These are phyloP conservation scores for Penicillium argentinense DNA, from an alignment of 495 filamentous ascomycete genomes.

Conservation along the genomic window DNA sequence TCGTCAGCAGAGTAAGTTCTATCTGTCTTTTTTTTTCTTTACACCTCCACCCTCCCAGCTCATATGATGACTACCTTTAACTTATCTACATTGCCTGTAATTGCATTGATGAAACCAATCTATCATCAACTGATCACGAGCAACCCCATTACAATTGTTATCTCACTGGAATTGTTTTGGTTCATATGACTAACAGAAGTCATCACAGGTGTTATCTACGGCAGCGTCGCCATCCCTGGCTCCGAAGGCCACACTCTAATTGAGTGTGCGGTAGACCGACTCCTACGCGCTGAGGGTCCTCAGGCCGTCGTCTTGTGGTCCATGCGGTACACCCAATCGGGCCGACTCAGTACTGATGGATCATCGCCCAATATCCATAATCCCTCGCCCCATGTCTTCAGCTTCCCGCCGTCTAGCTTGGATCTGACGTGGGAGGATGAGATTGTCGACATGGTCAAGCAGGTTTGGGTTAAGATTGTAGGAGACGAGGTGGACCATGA, in stretches of 20 bases:
- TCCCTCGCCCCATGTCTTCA: slow-evolving; percentile 28
- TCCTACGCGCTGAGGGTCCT: slow-evolving; percentile 44
- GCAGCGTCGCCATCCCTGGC: slow-evolving; percentile 46
- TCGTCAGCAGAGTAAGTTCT: slow-evolving; percentile 76
- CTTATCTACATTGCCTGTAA: slow-evolving; percentile 99
- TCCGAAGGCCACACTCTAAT: slow-evolving; percentile 43
- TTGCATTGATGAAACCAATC: slow-evolving; percentile 68
- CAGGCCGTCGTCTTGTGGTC: slow-evolving; percentile 55
- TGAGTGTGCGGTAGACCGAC: slow-evolving; percentile 51
- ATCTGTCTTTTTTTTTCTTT: slow-evolving; percentile 14
- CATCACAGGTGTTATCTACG: slow-evolving; percentile 68
- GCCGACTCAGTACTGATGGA: slow-evolving; percentile 21
- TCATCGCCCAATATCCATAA: slow-evolving; percentile 7
- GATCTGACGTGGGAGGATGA: slow-evolving; percentile 71
- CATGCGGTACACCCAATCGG: slow-evolving; percentile 59
- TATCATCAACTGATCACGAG: slow-evolving; percentile 76
- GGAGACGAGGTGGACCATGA: slow-evolving; percentile 46
- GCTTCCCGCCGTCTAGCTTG: slow-evolving; percentile 54
- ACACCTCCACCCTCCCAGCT: slow-evolving; percentile 16
- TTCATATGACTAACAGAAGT: slow-evolving; percentile 45
- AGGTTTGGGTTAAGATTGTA: slow-evolving; percentile 62
- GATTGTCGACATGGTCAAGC: slow-evolving; percentile 57
- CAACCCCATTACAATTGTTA: slow-evolving; percentile 9
- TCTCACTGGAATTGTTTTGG: slow-evolving; percentile 7
- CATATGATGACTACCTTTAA: slow-evolving; percentile 80